These are phyloP conservation scores for Yarrowia divulgata DNA, from an alignment of 805 yeast genomes.

Conservation along the genomic window DNA sequence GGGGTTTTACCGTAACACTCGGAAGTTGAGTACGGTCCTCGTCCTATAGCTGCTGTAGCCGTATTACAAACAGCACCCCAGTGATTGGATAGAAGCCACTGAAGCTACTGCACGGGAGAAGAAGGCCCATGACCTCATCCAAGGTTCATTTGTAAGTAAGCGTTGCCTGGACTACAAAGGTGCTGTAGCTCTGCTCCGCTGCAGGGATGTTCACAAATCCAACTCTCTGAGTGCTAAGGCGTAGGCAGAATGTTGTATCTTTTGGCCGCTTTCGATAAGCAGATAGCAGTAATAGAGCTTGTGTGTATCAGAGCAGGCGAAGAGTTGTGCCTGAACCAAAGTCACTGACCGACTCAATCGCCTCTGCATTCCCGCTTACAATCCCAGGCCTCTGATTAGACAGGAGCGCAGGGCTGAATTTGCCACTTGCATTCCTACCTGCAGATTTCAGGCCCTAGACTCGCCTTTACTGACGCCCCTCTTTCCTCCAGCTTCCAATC, in stretches of 20 bases:
- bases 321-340: too few species aligned
- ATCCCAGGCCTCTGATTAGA: neutral
- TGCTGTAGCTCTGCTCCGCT: neutral
- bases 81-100: neutral
- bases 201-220: conserved; percentile 14
- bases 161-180: too few species aligned
- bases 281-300: too few species aligned
- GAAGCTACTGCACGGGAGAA: conserved; percentile 1
- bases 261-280: conserved; percentile 13
- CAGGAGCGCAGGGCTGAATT: neutral
- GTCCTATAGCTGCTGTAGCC: too few species aligned
- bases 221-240: neutral
- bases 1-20: too few species aligned
- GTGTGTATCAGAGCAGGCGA: too few species aligned
- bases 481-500: conserved; percentile 6
- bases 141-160: too few species aligned
- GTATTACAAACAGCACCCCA: neutral
- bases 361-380: neutral
- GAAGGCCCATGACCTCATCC: neutral
- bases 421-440: neutral
- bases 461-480: neutral
- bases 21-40: too few species aligned
- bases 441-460: neutral
- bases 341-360: too few species aligned
- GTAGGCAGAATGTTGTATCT: neutral